Evolutionary conservation across 2,329 filamentous ascomycete genomes (phyloP), one percentile per base, ranked within the genome.

Genomic region (Scopulariopsis brevicaulis): DNA sequence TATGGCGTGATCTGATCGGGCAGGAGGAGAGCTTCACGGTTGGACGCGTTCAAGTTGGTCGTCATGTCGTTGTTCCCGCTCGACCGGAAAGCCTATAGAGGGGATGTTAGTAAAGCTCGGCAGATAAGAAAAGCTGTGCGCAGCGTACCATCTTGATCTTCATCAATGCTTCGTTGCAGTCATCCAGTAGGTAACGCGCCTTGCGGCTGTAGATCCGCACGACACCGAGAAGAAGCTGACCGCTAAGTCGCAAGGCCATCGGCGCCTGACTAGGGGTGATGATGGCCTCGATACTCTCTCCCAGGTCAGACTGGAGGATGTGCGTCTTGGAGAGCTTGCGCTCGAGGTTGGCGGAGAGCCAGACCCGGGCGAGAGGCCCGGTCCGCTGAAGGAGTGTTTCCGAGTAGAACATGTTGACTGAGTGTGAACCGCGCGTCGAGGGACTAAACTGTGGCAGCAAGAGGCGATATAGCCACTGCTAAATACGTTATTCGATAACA

Each of bases 171-270:
- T 99, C 94, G 67, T 96, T 96, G 74, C 94, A 99, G 70, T 99
- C 94, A 68, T 99, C 94, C 54, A 97, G 78, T 55, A 99, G 77
- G 72, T 99, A 99, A 66, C 92, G 88, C 68, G 94, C 93, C 75
- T 99, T 99, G 68, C 94, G 83, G 73, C 92, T 95, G 73, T 99
- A 99, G 68, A 99, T 99, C 69, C 93, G 85, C 65, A 96, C 94
- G 28, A 99, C 94, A 75, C 94, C 94, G 58, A 99, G 82, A 68
- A 99, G 78, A 59, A 99, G 80, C 75, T 99, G 94, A 60, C 93
- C 92, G 68, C 91, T 97, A 61, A 99, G 77, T 64, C 94, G 90
- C 67, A 99, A 75, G 34, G 94, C 94, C 83, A 99, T 93, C 34
- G 94, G 94, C 50, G 93, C 94, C 73, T 96, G 90, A 63, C 87